phyloP scores from a whole-genome alignment of 2,329 filamentous ascomycete species.

The Alternaria triticina region DNA sequence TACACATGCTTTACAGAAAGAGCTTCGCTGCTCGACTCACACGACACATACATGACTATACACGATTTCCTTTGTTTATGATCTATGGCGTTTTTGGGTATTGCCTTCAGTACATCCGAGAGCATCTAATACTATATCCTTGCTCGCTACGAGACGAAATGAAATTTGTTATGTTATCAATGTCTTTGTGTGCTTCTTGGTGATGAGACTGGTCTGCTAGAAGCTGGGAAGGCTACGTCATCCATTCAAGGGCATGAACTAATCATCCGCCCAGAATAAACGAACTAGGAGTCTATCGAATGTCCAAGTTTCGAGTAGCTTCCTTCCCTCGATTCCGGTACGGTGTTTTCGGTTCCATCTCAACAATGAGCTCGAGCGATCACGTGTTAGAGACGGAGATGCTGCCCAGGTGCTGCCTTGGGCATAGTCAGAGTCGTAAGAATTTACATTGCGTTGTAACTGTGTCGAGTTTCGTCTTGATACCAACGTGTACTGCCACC shows the following conservation, averaged over 20 bases:
- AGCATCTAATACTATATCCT: slow-evolving; percentile 9
- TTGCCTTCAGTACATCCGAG: slow-evolving; percentile 5
- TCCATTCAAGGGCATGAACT: neutral
- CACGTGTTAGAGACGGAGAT: neutral
- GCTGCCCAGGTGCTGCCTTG: neutral
- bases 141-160: neutral
- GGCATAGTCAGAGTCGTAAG: neutral
- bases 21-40: slow-evolving; percentile 17
- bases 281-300: neutral
- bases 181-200: neutral
- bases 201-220: neutral
- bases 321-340: neutral
- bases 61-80: slow-evolving; percentile 10
- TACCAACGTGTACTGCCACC: neutral
- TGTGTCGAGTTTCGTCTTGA: neutral
- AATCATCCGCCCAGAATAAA: neutral
- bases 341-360: neutral
- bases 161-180: neutral
- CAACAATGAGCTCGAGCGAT: neutral
- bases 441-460: neutral
- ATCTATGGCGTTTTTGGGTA: slow-evolving; percentile 9
- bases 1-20: slow-evolving; percentile 21
- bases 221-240: neutral
- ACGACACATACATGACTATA: slow-evolving; percentile 17
- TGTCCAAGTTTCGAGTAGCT: neutral